phyloP scores from a whole-genome alignment of 164 flowering plant species.

The Kingdonia uniflora region DNA sequence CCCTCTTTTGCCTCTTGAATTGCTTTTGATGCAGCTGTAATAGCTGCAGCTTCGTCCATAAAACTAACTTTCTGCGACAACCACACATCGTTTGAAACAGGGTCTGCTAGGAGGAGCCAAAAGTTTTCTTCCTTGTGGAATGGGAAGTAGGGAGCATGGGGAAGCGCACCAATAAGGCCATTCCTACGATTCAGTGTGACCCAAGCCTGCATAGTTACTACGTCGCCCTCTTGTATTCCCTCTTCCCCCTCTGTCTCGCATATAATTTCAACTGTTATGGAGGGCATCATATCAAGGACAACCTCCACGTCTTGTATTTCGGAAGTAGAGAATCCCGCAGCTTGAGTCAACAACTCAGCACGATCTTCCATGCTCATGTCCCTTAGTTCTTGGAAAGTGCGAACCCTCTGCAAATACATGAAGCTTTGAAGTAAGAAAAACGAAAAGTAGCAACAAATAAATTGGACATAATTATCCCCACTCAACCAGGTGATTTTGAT shows the following conservation, averaged over 20 bases:
- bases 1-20: slow-evolving; percentile 71
- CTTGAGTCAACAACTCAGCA: slow-evolving; percentile 54
- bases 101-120: slow-evolving; percentile 83
- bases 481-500: neutral
- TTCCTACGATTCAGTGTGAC: slow-evolving; percentile 59
- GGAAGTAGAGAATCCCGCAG: slow-evolving; percentile 57
- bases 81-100: slow-evolving; percentile 69
- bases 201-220: slow-evolving; percentile 90
- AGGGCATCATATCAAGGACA: slow-evolving; percentile 86
- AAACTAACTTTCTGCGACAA: slow-evolving; percentile 74
- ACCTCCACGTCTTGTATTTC: slow-evolving; percentile 65
- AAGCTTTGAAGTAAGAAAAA: neutral
- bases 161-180: slow-evolving; percentile 75
- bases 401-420: slow-evolving; percentile 53
- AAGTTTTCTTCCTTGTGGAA: slow-evolving; percentile 88
- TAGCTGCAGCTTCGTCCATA: slow-evolving; percentile 76
- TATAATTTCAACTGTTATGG: slow-evolving; percentile 45
- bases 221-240: slow-evolving; percentile 93
- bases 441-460: neutral
- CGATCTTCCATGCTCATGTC: slow-evolving; percentile 67
- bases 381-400: slow-evolving; percentile 61
- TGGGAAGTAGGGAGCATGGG: slow-evolving; percentile 83
- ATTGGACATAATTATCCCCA: neutral
- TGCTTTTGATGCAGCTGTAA: slow-evolving; percentile 63
- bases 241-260: slow-evolving; percentile 99